These are phyloP conservation scores for Candolleomyces eurysporus DNA, from an alignment of 768 basidiomycete species.

Conservation along the genomic window DNA sequence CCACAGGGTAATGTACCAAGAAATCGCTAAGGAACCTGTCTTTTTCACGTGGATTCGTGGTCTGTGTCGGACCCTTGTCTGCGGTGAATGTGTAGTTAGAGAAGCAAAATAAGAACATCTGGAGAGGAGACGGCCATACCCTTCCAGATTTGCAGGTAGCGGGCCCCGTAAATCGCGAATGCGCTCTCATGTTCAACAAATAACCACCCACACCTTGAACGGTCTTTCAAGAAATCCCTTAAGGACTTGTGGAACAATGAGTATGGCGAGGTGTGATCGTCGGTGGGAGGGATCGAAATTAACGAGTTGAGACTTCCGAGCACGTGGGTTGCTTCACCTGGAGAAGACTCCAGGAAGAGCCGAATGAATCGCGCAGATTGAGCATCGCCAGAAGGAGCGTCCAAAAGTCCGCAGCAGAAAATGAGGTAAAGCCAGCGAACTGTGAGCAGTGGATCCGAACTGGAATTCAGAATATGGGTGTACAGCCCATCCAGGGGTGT, in stretches of 20 bases:
- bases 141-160: too few relatives aligned
- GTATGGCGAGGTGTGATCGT: neutral
- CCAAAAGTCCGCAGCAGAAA: neutral
- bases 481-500: neutral
- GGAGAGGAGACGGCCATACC: too few relatives aligned
- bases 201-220: neutral
- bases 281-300: neutral
- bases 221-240: neutral
- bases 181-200: neutral
- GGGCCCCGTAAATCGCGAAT: too few relatives aligned
- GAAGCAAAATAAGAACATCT: too few relatives aligned
- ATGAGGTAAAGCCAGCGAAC: neutral
- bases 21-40: too few relatives aligned
- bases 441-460: neutral
- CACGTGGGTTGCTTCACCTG: neutral
- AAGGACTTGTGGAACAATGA: neutral
- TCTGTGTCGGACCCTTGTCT: too few relatives aligned
- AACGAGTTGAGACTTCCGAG: neutral
- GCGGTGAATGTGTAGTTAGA: too few relatives aligned
- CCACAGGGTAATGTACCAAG: too few relatives aligned
- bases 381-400: neutral
- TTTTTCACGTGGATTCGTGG: too few relatives aligned
- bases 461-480: neutral
- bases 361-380: neutral
- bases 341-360: neutral